phyloP scores from a whole-genome alignment of 176 grass and related monocot genomes.

The Oryza punctata region DNA sequence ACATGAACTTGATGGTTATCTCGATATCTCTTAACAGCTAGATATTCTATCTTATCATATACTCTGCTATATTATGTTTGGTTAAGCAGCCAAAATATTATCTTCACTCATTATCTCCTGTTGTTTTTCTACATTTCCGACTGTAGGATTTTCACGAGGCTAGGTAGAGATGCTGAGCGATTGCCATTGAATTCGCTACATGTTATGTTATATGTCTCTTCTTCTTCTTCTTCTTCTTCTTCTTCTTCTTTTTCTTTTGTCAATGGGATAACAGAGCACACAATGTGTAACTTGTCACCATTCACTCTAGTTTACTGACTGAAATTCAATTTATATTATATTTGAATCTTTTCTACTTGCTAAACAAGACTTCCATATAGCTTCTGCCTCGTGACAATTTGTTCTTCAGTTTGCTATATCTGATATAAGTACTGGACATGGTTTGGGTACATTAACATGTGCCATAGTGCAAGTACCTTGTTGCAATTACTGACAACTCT shows the following conservation, averaged over 20 bases:
- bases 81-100: conserved; percentile 18
- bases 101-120: conserved; percentile 2
- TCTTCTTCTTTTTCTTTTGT: background rate
- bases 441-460: conserved; percentile 20
- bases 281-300: background rate
- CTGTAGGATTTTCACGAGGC: background rate
- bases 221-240: no score
- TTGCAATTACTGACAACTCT: conserved; percentile 34
- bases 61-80: background rate
- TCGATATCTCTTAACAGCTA: conserved; percentile 17
- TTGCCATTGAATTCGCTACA: background rate
- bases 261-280: background rate
- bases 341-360: conserved; percentile 17
- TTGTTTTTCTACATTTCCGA: conserved; percentile 17
- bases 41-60: conserved; percentile 19
- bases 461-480: background rate
- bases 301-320: conserved; percentile 6
- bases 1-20: conserved; percentile 8
- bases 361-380: conserved; percentile 5
- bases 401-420: background rate
- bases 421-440: conserved; percentile 15
- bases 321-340: background rate
- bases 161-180: background rate
- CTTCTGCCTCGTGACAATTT: background rate
- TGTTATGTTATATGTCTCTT: background rate